Conservation (phyloP, 2,329 filamentous ascomycete species). For the Ophiobolus disseminans region DNA sequence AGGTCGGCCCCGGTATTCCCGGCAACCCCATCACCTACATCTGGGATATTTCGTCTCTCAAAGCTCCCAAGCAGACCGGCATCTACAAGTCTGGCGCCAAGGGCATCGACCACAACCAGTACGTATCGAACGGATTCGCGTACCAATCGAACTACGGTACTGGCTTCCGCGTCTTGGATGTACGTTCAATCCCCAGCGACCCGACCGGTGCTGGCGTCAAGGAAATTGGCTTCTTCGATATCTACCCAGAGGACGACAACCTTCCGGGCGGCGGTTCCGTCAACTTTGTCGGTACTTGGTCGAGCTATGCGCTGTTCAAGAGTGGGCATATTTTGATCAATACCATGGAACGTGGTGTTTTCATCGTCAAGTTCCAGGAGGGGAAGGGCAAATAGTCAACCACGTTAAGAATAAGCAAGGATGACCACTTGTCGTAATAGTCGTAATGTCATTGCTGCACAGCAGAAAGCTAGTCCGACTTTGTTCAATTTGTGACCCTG, state of each 20-base stretch:
- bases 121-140: constrained; percentile 51
- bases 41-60: constrained; percentile 47
- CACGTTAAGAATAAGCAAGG: background rate
- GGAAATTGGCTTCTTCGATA: constrained; percentile 53
- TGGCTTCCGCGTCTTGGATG: constrained; percentile 52
- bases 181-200: constrained; percentile 51
- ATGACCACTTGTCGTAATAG: background rate
- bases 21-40: constrained; percentile 51
- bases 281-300: constrained; percentile 55
- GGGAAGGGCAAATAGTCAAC: constrained; percentile 12
- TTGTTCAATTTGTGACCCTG: no score
- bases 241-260: constrained; percentile 54
- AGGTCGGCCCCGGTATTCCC: constrained; percentile 39
- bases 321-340: constrained; percentile 50
- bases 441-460: no score
- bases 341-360: constrained; percentile 51
- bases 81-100: constrained; percentile 50
- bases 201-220: constrained; percentile 51
- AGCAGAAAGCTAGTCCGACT: no score
- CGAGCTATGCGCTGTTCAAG: constrained; percentile 51
- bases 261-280: constrained; percentile 47
- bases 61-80: constrained; percentile 50
- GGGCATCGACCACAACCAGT: constrained; percentile 58
- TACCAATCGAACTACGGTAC: constrained; percentile 56
- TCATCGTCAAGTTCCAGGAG: constrained; percentile 45